Evolutionary conservation across 2,329 filamentous ascomycete genomes (phyloP), one percentile per base, ranked within the genome.

Genomic region (Talaromyces sp.): DNA sequence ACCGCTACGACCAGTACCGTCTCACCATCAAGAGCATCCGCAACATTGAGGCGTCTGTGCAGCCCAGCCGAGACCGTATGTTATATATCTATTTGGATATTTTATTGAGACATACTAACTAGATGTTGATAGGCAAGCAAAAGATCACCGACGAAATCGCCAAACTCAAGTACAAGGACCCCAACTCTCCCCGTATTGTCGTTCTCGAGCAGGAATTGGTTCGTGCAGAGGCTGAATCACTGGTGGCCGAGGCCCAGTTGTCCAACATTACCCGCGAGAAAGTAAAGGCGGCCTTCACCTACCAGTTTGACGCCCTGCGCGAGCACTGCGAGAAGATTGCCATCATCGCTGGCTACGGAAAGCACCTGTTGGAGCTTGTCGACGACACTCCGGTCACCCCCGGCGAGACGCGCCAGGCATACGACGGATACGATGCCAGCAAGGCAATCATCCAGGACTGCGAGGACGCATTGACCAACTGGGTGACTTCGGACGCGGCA

Each of bases 211-310:
- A 99, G 79, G 95, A 99, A 79, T 90, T 99, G 63, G 95, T 99
- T 69, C 93, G 95, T 70, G 95, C 95, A 68, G 95, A 99, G 79
- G 95, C 95, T 71, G 95, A 99, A 78, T 98, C 95, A n/a, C 87
- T 99, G 14, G 95, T 99, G 61, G 95, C 95, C 65, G 95, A 99
- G 79, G 95, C 95, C 7, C 95, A 99, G 81, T 85, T 99, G 58
- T 97, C 94, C 75, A 99, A 99, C 84, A 99, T 99, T 74, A 99
- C 96, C 30, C 94, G 95, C 71, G 94, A 99, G 81, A 99, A 99
- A 85, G 88, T 99, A 75, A 99, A 99, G 87, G 90, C 94, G 58
- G 95, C 95, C 47, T 99, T 97, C 81, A 90, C 89, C 59, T 99
- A 98, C 82, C 95, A 99, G 75, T 99, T 99, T 71, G 94, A 99